Percentiles rank a stretch among this genome's conserved stretches.
These are phyloP conservation scores for Pyrus betulifolia DNA, from an alignment of 306 rosid species.

Conservation along the genomic window DNA sequence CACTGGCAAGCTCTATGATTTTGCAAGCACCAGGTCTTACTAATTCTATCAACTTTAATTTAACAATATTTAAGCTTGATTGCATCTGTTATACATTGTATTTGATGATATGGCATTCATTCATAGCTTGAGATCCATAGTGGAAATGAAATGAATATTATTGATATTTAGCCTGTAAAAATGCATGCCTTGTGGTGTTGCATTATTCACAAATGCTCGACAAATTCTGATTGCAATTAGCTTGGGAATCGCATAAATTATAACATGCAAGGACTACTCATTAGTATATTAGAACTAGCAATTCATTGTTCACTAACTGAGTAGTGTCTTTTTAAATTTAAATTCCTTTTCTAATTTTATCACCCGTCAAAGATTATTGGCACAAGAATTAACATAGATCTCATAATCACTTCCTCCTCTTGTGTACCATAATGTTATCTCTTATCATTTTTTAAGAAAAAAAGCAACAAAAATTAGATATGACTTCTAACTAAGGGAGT, in stretches of 20 bases:
- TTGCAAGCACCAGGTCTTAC: conserved; percentile 60
- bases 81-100: background rate
- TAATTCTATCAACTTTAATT: conserved; percentile 1
- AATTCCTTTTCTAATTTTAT: background rate
- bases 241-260: background rate
- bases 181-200: background rate
- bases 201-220: background rate
- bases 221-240: background rate
- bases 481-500: too few species aligned
- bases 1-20: conserved; percentile 85
- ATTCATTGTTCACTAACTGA: background rate
- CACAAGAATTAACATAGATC: background rate
- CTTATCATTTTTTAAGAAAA: background rate
- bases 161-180: background rate
- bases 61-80: background rate
- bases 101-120: background rate
- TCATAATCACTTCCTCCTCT: background rate
- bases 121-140: background rate
- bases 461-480: too few species aligned
- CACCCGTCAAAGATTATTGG: too few species aligned
- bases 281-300: background rate
- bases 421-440: background rate
- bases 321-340: background rate
- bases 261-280: background rate
- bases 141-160: background rate